Evolutionary conservation across 2,329 filamentous ascomycete species (phyloP).

Genomic region (Ophiocordyceps polyrhachis-furcata): DNA sequence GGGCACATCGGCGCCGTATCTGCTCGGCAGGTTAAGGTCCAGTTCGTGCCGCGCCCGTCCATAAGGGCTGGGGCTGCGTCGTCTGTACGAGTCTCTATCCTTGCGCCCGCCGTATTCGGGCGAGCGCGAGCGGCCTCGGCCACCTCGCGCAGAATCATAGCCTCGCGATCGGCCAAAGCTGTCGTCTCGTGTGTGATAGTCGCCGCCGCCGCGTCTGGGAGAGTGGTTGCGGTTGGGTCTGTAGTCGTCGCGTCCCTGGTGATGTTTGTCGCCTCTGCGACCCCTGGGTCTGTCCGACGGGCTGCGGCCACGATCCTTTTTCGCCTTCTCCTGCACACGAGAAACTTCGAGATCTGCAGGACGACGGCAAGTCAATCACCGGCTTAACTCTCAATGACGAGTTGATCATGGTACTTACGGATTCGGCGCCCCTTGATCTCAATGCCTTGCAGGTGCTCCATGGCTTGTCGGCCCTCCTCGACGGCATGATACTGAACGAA

Average conservation of each 20-base stretch:
- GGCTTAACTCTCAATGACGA: constrained; percentile 14
- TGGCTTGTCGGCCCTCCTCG: constrained; percentile 53
- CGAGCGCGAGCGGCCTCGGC: constrained; percentile 50
- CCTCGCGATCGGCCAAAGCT: constrained; percentile 31
- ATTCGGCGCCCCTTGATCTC: constrained; percentile 81
- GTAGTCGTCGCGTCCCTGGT: constrained; percentile 41
- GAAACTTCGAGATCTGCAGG: constrained; percentile 62
- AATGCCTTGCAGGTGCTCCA: constrained; percentile 61
- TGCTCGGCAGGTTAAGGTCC: constrained; percentile 52
- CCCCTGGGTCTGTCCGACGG: constrained; percentile 32
- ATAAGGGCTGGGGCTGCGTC: constrained; percentile 52
- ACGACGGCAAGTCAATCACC: background rate
- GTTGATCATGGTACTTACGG: constrained; percentile 39
- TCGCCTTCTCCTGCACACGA: constrained; percentile 60
- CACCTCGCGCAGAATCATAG: constrained; percentile 19
- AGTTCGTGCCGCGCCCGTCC: constrained; percentile 27
- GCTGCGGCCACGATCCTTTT: constrained; percentile 40
- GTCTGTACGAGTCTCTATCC: constrained; percentile 36
- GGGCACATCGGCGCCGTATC: constrained; percentile 58
- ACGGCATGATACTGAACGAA: constrained; percentile 85
- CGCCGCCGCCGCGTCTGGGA: constrained; percentile 28
- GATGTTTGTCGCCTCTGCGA: constrained; percentile 25
- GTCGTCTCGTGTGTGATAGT: constrained; percentile 43
- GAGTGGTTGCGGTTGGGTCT: constrained; percentile 41
- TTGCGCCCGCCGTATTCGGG: constrained; percentile 27